Percentiles rank a stretch among this genome's conserved stretches.
phyloP scores from a whole-genome alignment of 2,329 filamentous ascomycete species.

The Neonectria coccinea region DNA sequence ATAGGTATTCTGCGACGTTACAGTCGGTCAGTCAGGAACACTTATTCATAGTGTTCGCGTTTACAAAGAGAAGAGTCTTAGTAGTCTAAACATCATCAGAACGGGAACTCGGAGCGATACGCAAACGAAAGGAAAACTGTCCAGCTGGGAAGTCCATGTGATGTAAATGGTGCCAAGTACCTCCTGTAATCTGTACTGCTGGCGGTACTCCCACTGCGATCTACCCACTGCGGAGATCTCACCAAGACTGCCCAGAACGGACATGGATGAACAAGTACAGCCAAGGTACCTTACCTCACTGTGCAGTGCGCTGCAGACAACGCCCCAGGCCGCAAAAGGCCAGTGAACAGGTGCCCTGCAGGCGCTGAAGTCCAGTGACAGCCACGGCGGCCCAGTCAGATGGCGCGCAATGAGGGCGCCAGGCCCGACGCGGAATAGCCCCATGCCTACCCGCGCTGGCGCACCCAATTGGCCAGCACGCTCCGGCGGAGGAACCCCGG shows the following conservation, averaged over 20 bases:
- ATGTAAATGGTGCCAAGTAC: slow-evolving; percentile 5
- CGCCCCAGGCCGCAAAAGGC: slow-evolving; percentile 33
- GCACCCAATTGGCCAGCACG: slow-evolving; percentile 41
- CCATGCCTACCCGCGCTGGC: slow-evolving; percentile 19
- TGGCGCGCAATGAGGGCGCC: slow-evolving; percentile 23
- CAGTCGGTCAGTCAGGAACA: background rate
- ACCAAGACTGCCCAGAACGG: slow-evolving; percentile 17
- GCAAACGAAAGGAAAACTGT: background rate
- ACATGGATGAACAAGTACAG: slow-evolving; percentile 33
- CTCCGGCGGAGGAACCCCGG: slow-evolving; percentile 49
- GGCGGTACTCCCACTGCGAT: slow-evolving; percentile 29
- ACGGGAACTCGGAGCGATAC: background rate
- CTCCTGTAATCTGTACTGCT: background rate
- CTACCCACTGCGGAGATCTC: slow-evolving; percentile 23
- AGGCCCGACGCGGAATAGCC: slow-evolving; percentile 41
- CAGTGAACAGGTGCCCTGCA: slow-evolving; percentile 25
- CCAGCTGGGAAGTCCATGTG: slow-evolving; percentile 16
- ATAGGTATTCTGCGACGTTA: background rate
- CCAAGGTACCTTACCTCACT: slow-evolving; percentile 10
- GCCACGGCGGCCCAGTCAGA: slow-evolving; percentile 35
- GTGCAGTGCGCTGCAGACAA: slow-evolving; percentile 35
- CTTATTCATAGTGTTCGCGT: background rate
- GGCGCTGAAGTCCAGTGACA: slow-evolving; percentile 34
- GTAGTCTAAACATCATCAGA: background rate
- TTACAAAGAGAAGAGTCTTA: background rate